Evolutionary conservation across 73 alveolate genomes (phyloP), one percentile per base, ranked within the genome.

Genomic region (Symbiodinium pilosum): DNA sequence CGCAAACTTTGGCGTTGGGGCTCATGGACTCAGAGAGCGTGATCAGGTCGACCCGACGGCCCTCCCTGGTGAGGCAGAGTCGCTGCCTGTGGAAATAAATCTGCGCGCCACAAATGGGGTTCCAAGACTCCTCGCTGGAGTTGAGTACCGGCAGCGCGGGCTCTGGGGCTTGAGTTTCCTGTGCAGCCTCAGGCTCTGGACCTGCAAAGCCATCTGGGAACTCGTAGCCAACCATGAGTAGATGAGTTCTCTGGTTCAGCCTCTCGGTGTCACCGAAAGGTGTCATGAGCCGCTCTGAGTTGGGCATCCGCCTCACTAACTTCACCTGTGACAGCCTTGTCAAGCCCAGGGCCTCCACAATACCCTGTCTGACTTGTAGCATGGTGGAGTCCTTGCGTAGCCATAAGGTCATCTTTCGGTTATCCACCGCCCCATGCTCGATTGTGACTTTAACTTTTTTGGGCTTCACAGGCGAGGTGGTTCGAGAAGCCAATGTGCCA

Each of bases 21-120:
- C 39, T 9, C 81, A 28, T 38, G 34, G 81, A 64, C 38, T 88
- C 94, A 38, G 94, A 87, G 87, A 88, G 42, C 6, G 95, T 88
- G 71, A 88, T 11, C 39, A 88, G 43, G 87, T 88, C 95, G 43
- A 88, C 86, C 41, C 95, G 59, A 8, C 95, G 95, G 44, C 95
- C 95, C 81, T 88, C 95, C 87, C 43, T 88, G n/a, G 84, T 88
- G 2, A 88, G 71, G 75, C 95, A 88, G 20, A 88, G 95, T 40
- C 95, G 95, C 43, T 88, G 87, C 36, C 95, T 83, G 73, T 88
- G 95, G 71, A 88, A 43, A 86, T 88, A 88, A 16, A 88, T 84
- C 4, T n/a, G 6, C 43, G 40, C 86, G 24, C 95, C 95, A 30
- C 87, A 88, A 18, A 44, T 28, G 4, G 86, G 87, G 44, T 88